Base-by-base conservation (phyloP, 495 filamentous ascomycete genomes). In the Hypoxylon intermedium region DNA sequence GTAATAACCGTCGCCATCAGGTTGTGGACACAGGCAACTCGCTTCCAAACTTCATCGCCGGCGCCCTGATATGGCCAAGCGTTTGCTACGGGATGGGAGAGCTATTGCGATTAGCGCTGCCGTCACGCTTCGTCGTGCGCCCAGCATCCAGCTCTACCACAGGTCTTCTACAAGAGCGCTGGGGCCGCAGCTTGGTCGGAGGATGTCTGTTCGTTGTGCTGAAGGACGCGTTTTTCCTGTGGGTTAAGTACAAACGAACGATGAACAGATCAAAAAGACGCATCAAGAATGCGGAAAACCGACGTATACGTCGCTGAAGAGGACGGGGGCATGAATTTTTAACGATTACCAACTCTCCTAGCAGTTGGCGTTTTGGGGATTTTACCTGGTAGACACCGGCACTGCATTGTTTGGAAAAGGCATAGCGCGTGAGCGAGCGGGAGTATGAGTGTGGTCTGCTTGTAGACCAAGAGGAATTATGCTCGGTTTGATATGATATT, bases 171-270 rank as follows among this genome's bases (percentile, higher is more conserved):
- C 89, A 93, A 67, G 77, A 82, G 37, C 79, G 82, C 19, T 94
- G 91, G 87, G 91, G 90, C 6, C 81, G 91, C 44, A 94, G 88
- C 61, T 77, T 94, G 2, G 80, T 89, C 5, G 91, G 91, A 9
- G 91, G 91, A 0, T 93, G 89, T 70, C 76, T 90, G 38, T 92
- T 90, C 60, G 85, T 93, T 40, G 82, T 92, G 16, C 68, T 92
- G 5, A 89, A 88, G 63, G 91, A 96, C 71, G 87, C 84, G 3
- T 74, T 92, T 47, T 75, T 85, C 60, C 77, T 94, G 5, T 94
- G 91, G 69, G 84, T 85, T 43, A 84, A 88, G 63, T 93, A 89
- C 77, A 83, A 83, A 67, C 74, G 85, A 60, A 91, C 88, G 28
- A 83, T 87, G 72, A 85, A 85, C 48, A 85, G 88, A 74, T 75